Evolutionary conservation across 2,329 filamentous ascomycete genomes (phyloP).

Genomic region (Davidsoniella neocaledoniae): DNA sequence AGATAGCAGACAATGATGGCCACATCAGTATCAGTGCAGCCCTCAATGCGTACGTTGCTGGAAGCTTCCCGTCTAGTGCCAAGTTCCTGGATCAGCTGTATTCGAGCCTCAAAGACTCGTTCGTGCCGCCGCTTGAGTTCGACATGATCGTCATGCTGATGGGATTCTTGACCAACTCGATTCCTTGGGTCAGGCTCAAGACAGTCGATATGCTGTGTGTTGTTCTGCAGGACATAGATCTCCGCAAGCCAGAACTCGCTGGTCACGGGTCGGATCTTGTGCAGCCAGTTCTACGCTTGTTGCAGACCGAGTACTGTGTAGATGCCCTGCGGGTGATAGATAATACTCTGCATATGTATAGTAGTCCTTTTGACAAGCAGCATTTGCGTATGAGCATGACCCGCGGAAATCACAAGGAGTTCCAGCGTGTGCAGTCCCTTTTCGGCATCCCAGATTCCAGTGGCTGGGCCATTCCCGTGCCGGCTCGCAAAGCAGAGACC

Average conservation of each 20-base stretch:
- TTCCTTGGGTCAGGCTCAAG: conserved; percentile 80
- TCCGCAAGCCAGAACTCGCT: conserved; percentile 78
- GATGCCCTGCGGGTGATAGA: conserved; percentile 84
- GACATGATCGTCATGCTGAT: conserved; percentile 78
- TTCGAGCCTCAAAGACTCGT: conserved; percentile 56
- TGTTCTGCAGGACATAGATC: conserved; percentile 78
- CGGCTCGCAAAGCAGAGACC: conserved; percentile 70
- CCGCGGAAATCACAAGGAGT: conserved; percentile 77
- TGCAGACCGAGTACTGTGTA: conserved; percentile 88
- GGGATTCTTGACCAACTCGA: conserved; percentile 75
- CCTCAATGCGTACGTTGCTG: conserved; percentile 52
- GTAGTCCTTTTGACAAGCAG: conserved; percentile 81
- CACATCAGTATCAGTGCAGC: conserved; percentile 50
- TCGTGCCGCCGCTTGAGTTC: conserved; percentile 70
- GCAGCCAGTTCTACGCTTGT: conserved; percentile 70
- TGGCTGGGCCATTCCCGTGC: conserved; percentile 90
- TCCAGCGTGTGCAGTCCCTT: conserved; percentile 80
- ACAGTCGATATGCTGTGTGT: conserved; percentile 80
- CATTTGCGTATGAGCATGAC: conserved; percentile 98
- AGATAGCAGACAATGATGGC: conserved; percentile 57
- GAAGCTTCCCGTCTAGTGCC: conserved; percentile 46
- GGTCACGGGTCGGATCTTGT: conserved; percentile 88
- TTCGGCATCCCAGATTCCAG: conserved; percentile 94
- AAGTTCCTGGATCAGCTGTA: conserved; percentile 66
- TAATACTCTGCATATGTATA: conserved; percentile 86